Evolutionary conservation across 164 flowering plant species (phyloP).

Genomic region (Vitis vinifera): ASM3070453v1 NC_081811.1:24322001-24322500

Average conservation of each 20-base stretch:
- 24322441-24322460: constrained; percentile 31
- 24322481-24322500: constrained; percentile 13
- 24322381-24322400: not conserved
- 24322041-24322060: constrained; percentile 61
- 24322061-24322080: constrained; percentile 89
- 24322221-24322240: constrained; percentile 83
- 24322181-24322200: constrained; percentile 84
- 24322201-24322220: constrained; percentile 57
- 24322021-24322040: constrained; percentile 70
- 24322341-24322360: constrained; percentile 35
- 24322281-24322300: constrained; percentile 59
- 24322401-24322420: not conserved
- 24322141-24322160: constrained; percentile 82
- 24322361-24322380: not conserved
- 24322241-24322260: constrained; percentile 91
- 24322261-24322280: constrained; percentile 77
- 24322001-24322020: constrained; percentile 54
- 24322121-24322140: constrained; percentile 64
- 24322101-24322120: constrained; percentile 87
- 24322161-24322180: constrained; percentile 92
- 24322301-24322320: constrained; percentile 50
- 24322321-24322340: constrained; percentile 47
- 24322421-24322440: constrained; percentile 12
- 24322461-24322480: constrained; percentile 29
- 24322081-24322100: constrained; percentile 86